Conservation (phyloP, 2,329 filamentous ascomycete genomes). For the Beauveria pseudobassiana region DNA sequence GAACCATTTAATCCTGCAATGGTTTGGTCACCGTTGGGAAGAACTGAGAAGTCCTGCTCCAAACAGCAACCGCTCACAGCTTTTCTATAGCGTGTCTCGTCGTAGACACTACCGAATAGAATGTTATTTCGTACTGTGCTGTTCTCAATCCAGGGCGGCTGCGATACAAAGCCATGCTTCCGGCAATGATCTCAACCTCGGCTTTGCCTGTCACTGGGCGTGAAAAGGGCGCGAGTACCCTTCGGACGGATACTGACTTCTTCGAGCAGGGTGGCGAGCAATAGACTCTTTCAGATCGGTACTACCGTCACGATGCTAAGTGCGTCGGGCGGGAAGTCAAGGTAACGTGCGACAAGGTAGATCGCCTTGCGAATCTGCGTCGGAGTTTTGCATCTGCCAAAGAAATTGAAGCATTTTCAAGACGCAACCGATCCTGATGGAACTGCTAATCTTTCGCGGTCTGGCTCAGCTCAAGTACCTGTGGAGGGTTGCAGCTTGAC, state of each 20-base stretch:
- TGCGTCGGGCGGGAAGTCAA: slow-evolving; percentile 54
- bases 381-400: neutral
- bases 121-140: slow-evolving; percentile 38
- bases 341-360: slow-evolving; percentile 49
- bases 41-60: slow-evolving; percentile 33
- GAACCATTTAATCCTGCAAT: slow-evolving; percentile 36
- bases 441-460: neutral
- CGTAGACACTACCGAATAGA: slow-evolving; percentile 33
- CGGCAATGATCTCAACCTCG: neutral
- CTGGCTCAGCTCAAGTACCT: slow-evolving; percentile 2
- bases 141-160: slow-evolving; percentile 41
- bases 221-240: slow-evolving; percentile 36
- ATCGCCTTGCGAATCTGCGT: slow-evolving; percentile 21
- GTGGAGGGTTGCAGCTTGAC: slow-evolving; percentile 10
- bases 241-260: slow-evolving; percentile 57
- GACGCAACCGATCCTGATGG: neutral
- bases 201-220: slow-evolving; percentile 24
- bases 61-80: slow-evolving; percentile 40
- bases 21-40: slow-evolving; percentile 35
- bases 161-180: slow-evolving; percentile 35
- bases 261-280: slow-evolving; percentile 60
- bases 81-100: slow-evolving; percentile 33
- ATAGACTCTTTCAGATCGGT: slow-evolving; percentile 62
- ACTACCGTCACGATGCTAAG: slow-evolving; percentile 62
- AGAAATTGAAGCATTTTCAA: slow-evolving; percentile 3